phyloP scores from a whole-genome alignment of 352 stramenopile species.

The Phytopythium helicoides region DNA sequence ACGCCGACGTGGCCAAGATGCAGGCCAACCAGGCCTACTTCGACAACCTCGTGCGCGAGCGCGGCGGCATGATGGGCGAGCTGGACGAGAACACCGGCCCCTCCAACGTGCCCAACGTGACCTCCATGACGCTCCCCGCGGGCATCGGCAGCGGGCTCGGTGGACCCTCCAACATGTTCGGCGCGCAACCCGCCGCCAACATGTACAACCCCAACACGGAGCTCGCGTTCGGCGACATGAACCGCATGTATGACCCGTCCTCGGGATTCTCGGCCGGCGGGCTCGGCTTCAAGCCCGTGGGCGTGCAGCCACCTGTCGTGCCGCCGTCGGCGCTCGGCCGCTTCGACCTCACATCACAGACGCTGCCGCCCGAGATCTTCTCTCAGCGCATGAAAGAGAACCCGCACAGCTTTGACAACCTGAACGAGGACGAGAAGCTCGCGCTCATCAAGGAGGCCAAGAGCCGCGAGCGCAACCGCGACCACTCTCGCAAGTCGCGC shows the following conservation, averaged over 20 bases:
- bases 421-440: slow-evolving; percentile 79
- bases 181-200: slow-evolving; percentile 16
- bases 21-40: slow-evolving; percentile 83
- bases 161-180: slow-evolving; percentile 33
- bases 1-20: slow-evolving; percentile 55
- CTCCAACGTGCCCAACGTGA: slow-evolving; percentile 29
- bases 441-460: slow-evolving; percentile 84
- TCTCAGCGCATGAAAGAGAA: slow-evolving; percentile 84
- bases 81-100: slow-evolving; percentile 25
- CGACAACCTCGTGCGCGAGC: slow-evolving; percentile 70
- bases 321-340: slow-evolving; percentile 11
- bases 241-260: slow-evolving; percentile 68
- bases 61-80: slow-evolving; percentile 32
- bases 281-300: slow-evolving; percentile 41
- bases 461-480: slow-evolving; percentile 90
- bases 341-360: slow-evolving; percentile 70
- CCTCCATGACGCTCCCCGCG: slow-evolving; percentile 63
- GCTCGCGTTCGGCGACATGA: slow-evolving; percentile 62
- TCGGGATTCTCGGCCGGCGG: slow-evolving; percentile 33
- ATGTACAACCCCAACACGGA: slow-evolving; percentile 59
- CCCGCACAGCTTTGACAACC: slow-evolving; percentile 63
- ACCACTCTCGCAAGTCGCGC: slow-evolving; percentile 94
- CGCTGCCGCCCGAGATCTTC: slow-evolving; percentile 75
- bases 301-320: slow-evolving; percentile 12
- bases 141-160: slow-evolving; percentile 66